Base-by-base conservation (phyloP, 2,329 filamentous ascomycete genomes). In the Xylogone sp. region DNA sequence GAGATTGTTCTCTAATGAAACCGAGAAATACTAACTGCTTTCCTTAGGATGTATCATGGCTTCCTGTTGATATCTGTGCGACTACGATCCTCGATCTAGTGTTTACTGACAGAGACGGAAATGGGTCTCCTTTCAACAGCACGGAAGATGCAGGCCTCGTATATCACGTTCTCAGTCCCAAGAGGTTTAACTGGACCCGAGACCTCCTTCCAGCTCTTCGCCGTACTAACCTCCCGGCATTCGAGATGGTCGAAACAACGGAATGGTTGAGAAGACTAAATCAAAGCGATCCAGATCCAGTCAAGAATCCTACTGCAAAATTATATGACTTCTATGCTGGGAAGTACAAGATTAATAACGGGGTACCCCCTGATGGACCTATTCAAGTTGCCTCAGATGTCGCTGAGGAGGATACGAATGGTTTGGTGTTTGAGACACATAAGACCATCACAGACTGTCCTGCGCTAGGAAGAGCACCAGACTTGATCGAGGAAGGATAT, bases 131-230 rank as follows among this genome's bases (percentile, higher is more conserved):
- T 46, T 13, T 13, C 53, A 21, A 53, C 59, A 42, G 48, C 24
- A 51, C 18, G 31, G 48, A 9, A 6, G 62, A 65, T 49, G 1
- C 62, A 65, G 44, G 55, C 61, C 12, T 68, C 0, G 69, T 81
- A 12, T 79, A 75, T 52, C 77, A 83, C 52, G 66, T 84, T 3
- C 68, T 77, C 9, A 81, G 81, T 52, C 73, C 73, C 0, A 62
- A 64, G 16, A 57, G 62, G 0, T 74, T 77, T 56, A 66, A 72
- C 19, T 80, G 75, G 74, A 77, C 74, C 0, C 49, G 66, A 0
- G 74, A 80, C 47, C 62, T 84, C 2, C 71, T 84, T 0, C 79
- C 78, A 2, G 69, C 71, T 1, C 65, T 84, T 4, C 64, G 62
- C 19, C 56, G 61, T 0, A 69, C 73, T 0, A 76, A 76, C 0